Conservation (phyloP, 108 stramenopile genomes). For the Skeletonema marinoi region DNA sequence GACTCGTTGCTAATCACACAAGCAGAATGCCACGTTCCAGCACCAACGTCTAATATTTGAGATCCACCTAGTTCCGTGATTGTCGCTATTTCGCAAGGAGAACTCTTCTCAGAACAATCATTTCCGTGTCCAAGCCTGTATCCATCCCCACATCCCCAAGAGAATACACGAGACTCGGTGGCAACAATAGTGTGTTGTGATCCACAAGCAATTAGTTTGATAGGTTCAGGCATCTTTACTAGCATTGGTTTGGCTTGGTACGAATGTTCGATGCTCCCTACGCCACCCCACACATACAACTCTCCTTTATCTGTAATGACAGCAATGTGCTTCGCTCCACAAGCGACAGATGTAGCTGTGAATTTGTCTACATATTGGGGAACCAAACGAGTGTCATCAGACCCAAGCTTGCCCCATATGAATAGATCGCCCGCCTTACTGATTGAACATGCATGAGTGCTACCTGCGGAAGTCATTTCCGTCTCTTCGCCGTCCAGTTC, state of each 20-base stretch:
- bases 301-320: constrained; percentile 26
- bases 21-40: constrained; percentile 73
- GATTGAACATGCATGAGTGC: constrained; percentile 54
- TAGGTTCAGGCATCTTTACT: constrained; percentile 34
- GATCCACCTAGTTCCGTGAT: constrained; percentile 14
- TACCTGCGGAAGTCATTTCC: constrained; percentile 53
- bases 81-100: constrained; percentile 28
- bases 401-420: constrained; percentile 63
- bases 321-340: constrained; percentile 60
- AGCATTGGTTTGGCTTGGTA: constrained; percentile 52
- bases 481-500: constrained; percentile 71
- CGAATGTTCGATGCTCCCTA: constrained; percentile 38
- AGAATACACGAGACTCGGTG: constrained; percentile 48
- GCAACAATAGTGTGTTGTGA: constrained; percentile 60
- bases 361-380: constrained; percentile 40
- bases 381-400: constrained; percentile 20
- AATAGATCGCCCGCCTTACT: constrained; percentile 54
- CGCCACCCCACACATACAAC: constrained; percentile 61
- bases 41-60: constrained; percentile 35
- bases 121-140: constrained; percentile 71
- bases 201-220: constrained; percentile 65
- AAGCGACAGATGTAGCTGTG: constrained; percentile 31
- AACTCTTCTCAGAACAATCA: constrained; percentile 24
- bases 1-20: constrained; percentile 62
- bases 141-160: constrained; percentile 73